Percentiles rank a stretch among this genome's conserved stretches.
Evolutionary conservation across 148 eudicot species (phyloP).

Genomic region (Salicornia ramosissima): DNA sequence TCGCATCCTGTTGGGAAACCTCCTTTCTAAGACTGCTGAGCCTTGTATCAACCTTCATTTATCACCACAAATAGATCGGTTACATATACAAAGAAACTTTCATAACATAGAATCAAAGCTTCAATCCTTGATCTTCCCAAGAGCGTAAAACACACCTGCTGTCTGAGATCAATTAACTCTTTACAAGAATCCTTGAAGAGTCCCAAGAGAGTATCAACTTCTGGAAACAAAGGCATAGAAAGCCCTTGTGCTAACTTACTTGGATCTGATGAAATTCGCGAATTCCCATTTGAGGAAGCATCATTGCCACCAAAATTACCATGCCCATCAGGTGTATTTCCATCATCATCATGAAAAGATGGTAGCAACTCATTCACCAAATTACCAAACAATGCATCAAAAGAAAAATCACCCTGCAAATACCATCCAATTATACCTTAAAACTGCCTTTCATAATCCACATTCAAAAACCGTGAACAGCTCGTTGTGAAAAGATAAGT

Average conservation of each 20-base stretch:
- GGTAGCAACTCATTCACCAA: conserved; percentile 81
- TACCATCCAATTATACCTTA: not conserved
- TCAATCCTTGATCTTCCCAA: conserved; percentile 1
- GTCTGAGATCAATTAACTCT: conserved; percentile 75
- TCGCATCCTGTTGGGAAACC: conserved; percentile 84
- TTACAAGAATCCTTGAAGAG: conserved; percentile 84
- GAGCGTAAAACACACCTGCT: conserved; percentile 50
- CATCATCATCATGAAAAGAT: conserved; percentile 63
- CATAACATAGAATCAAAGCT: conserved; percentile 1
- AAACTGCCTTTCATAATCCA: not conserved
- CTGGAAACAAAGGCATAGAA: conserved; percentile 81
- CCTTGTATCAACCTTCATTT: conserved; percentile 78
- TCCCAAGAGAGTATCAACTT: conserved; percentile 74
- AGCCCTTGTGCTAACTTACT: conserved; percentile 44
- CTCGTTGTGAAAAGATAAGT: not conserved
- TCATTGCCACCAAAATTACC: conserved; percentile 38
- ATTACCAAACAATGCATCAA: conserved; percentile 94
- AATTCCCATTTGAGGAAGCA: conserved; percentile 51
- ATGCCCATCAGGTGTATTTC: conserved; percentile 59
- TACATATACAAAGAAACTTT: not conserved
- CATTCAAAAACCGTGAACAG: not conserved
- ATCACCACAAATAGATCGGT: conserved; percentile 20
- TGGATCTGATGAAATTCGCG: conserved; percentile 37
- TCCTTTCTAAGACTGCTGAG: conserved; percentile 77
- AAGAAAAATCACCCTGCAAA: conserved; percentile 88